Evolutionary conservation across 352 stramenopile genomes (phyloP), one percentile per base, ranked within the genome.

Genomic region (Thraustochytrium striatum): DNA sequence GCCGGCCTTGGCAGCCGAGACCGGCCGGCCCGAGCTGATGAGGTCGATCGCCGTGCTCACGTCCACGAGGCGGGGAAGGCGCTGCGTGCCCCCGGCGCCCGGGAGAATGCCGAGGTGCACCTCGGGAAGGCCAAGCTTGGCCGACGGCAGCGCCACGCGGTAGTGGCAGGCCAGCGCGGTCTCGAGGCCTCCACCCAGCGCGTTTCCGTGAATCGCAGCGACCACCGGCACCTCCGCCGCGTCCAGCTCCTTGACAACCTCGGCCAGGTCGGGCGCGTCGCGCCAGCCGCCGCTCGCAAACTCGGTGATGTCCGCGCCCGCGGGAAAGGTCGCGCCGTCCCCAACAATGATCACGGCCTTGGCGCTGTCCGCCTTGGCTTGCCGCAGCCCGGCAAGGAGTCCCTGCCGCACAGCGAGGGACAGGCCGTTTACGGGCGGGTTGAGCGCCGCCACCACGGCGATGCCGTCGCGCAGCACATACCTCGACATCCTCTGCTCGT

Each of bases 121-220:
- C 85, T 99, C 96, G 0, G 96, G 95, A 30, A 99, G 83, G 19
- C 93, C 93, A 13, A 99, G 83, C 82, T 98, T 96, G 47, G 92
- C 89, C 59, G 85, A 93, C 79, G 96, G 89, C 39, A 91, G 94
- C n/a, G 93, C 96, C 47, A 99, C 92, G 68, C 95, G 92, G 87
- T 98, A 98, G 86, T 98, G 93, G 85, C 95, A 98, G 84, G 96
- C 96, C 44, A 99, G 87, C 8, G 94, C 93, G 83, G 97, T 96
- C 84, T 99, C 96, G 30, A 99, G 86, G 3, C 96, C 96, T 41
- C 96, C 96, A 57, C 96, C 96, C 43, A 99, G 89, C 57, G 91
- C 96, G 28, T 91, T 93, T 38, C 96, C 96, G 81, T 99, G 89
- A 81, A 99, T 98, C 38, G 94, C 96, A 32, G 91, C 93, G 1